phyloP scores from a whole-genome alignment of 768 basidiomycete genomes.

The Albatrellus ellisii region DNA sequence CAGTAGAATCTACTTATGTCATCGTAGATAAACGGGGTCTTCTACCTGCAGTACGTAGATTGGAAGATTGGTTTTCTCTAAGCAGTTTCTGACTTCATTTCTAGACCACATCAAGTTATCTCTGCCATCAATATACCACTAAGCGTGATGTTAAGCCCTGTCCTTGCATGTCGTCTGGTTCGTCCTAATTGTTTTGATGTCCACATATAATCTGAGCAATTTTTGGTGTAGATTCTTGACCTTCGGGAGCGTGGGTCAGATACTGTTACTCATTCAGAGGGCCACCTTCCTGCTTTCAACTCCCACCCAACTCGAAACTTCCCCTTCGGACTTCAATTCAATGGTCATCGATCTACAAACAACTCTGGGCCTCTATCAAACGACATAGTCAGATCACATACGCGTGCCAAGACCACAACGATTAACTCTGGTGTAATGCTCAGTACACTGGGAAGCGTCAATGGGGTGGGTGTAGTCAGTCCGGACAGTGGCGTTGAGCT shows the following conservation, averaged over 20 bases:
- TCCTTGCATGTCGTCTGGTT: slow-evolving; percentile 70
- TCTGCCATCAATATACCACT: slow-evolving; percentile 77
- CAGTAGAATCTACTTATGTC: neutral
- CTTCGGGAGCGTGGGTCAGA: slow-evolving; percentile 73
- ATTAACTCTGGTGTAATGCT: slow-evolving; percentile 11
- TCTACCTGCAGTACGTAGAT: slow-evolving; percentile 65
- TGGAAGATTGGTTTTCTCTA: too few species aligned
- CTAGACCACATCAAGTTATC: slow-evolving; percentile 67
- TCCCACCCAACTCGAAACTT: slow-evolving; percentile 9
- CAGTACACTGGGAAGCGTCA: slow-evolving; percentile 10
- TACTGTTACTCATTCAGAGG: slow-evolving; percentile 53
- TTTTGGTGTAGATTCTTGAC: slow-evolving; percentile 48
- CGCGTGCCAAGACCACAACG: slow-evolving; percentile 3
- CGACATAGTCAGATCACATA: slow-evolving; percentile 5
- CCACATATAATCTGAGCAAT: too few species aligned
- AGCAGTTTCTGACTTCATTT: slow-evolving; percentile 6
- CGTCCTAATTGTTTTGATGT: slow-evolving; percentile 10
- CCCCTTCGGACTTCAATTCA: slow-evolving; percentile 12
- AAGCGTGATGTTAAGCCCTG: slow-evolving; percentile 72
- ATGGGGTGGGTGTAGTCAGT: slow-evolving; percentile 4
- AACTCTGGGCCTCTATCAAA: slow-evolving; percentile 7
- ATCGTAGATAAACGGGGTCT: slow-evolving; percentile 59
- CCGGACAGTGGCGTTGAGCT: slow-evolving; percentile 11
- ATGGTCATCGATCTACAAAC: slow-evolving; percentile 9
- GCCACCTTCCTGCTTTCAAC: slow-evolving; percentile 6